phyloP scores from a whole-genome alignment of 78 protist genomes.

The Bodo saltans region DNA sequence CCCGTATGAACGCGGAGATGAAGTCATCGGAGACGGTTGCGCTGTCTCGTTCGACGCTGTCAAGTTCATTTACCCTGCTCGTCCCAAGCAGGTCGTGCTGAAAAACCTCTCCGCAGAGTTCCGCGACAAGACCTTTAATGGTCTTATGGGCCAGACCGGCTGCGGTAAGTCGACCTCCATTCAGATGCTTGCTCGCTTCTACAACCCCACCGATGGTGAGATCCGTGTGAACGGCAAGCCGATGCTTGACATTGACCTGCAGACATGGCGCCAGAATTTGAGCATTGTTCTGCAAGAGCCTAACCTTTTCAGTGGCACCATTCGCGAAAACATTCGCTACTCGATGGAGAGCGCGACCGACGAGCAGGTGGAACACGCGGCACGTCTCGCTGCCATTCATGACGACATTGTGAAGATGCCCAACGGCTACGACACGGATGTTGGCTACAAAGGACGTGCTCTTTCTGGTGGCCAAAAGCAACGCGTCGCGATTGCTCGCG shows the following conservation, averaged over 20 bases:
- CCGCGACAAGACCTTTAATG: conserved; percentile 4
- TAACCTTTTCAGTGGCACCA: conserved; percentile 53
- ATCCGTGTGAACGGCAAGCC: conserved; percentile 21
- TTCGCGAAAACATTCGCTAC: conserved; percentile 51
- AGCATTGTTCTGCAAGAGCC: conserved; percentile 70
- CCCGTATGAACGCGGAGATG: background rate
- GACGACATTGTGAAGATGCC: conserved; percentile 63
- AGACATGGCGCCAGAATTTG: conserved; percentile 29
- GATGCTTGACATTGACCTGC: conserved; percentile 14
- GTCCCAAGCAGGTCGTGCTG: conserved; percentile 45
- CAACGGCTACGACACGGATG: conserved; percentile 62
- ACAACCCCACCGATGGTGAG: conserved; percentile 42
- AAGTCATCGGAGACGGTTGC: conserved; percentile 20
- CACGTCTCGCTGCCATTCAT: conserved; percentile 58
- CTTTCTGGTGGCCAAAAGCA: conserved; percentile 95
- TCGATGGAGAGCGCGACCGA: conserved; percentile 49
- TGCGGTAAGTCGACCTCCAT: conserved; percentile 46
- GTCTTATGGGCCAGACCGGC: conserved; percentile 54
- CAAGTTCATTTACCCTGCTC: conserved; percentile 16
- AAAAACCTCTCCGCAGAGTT: conserved; percentile 44
- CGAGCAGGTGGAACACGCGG: conserved; percentile 49
- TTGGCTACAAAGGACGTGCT: conserved; percentile 78
- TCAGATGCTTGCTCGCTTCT: conserved; percentile 46
- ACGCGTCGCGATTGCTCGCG: conserved; percentile 82
- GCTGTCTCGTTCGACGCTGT: conserved; percentile 58